Base-by-base conservation (phyloP, 768 basidiomycete species). In the Lentinus tigrinus region DNA sequence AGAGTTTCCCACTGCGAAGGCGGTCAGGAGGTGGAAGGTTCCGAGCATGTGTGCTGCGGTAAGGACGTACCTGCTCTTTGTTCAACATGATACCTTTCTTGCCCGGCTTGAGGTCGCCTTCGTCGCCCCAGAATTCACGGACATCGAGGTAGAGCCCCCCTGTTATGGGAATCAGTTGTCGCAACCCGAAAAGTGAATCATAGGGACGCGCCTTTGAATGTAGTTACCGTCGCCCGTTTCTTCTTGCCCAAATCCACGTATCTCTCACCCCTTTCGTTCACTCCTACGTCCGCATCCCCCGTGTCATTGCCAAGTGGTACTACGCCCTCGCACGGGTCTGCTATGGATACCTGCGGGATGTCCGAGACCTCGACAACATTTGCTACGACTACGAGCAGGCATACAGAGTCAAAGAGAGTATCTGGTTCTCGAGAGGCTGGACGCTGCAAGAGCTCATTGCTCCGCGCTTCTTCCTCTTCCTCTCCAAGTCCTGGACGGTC, bases 81-180 rank as follows among this genome's bases (percentile, higher is more conserved):
- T 74, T 70, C 26, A 93, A 75, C 0, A 87, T 80, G 51, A 93
- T 88, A 9, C 90, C 91, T 65, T 92, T 93, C 71, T 91, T 93
- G 0, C 89, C 89, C 0, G 91, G 91, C 60, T 87, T 90, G 62
- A 82, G 78, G 5, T 85, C 83, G 0, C 69, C 71, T 1, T 80
- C 74, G 10, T 72, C 65, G 9, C 64, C 77, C 53, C 88, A 93
- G 64, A 80, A 93, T 68, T 93, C 89, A 39, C 91, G 83, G 52
- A 93, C 89, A 65, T 92, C 88, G 24, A 92, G 69, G 42, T 84
- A 73, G 3, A 79, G 66, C 1, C 71, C 75, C 8, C 85, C 87
- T 78, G 80, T 31, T 0, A 58, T 7, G 13, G 6, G 36, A 23
- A 7, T 9, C 10, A 13, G n/a, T 5, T 10, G 47, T 39, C n/a